phyloP scores from a whole-genome alignment of 331 rosid species.

The Pyracantha coccinea region DNA sequence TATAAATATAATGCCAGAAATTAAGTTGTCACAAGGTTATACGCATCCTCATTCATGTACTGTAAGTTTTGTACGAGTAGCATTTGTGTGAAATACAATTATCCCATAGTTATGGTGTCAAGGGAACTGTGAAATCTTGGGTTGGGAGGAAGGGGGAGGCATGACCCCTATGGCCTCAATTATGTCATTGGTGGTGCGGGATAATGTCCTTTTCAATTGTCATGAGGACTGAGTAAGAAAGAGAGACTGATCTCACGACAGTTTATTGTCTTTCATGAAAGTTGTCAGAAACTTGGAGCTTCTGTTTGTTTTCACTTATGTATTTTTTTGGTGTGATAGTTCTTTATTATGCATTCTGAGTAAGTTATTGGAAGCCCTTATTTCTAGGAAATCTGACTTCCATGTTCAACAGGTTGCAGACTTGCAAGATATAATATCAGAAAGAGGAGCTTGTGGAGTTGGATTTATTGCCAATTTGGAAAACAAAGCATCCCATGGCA shows the following conservation, averaged over 20 bases:
- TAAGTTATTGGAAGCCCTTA: slow-evolving; percentile 8
- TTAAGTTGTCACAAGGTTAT: not conserved
- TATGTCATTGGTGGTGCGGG: not conserved
- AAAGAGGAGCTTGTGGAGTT: slow-evolving; percentile 98
- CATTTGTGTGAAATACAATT: not conserved
- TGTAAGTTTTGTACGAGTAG: not conserved
- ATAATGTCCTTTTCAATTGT: not conserved
- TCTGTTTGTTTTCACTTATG: not conserved
- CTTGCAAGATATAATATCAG: slow-evolving; percentile 81
- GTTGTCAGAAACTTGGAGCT: not conserved
- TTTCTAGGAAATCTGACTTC: slow-evolving; percentile 8
- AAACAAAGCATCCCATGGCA: slow-evolving; percentile 66
- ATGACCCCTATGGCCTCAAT: not conserved
- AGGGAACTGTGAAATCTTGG: not conserved
- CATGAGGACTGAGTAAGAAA: not conserved
- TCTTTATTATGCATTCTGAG: slow-evolving; percentile 11
- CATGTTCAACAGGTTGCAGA: slow-evolving; percentile 62
- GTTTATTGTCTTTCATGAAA: not conserved
- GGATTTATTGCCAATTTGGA: slow-evolving; percentile 95
- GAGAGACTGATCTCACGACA: not conserved
- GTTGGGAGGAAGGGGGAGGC: not conserved
- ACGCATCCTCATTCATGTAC: not conserved
- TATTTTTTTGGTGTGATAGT: slow-evolving; percentile 4
- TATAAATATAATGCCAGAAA: not conserved
- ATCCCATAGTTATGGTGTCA: not conserved